phyloP scores from a whole-genome alignment of 2,329 filamentous ascomycete genomes.

The Ceratocystis albifundus region DNA sequence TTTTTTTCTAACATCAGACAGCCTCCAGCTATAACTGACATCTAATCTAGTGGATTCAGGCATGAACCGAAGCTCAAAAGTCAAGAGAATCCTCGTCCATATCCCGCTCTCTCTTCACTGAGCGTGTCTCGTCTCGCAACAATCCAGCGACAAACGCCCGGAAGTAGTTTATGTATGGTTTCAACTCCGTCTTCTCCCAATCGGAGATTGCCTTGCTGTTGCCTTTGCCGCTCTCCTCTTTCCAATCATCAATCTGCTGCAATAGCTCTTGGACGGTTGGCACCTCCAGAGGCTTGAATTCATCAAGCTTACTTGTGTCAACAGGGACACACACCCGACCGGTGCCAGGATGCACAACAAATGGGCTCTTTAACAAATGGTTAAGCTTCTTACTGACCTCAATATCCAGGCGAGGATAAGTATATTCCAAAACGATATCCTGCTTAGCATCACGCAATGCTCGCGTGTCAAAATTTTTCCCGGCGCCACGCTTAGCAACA shows the following conservation, averaged over 20 bases:
- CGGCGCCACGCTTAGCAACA: constrained; percentile 63
- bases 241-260: constrained; percentile 76
- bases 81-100: constrained; percentile 39
- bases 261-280: constrained; percentile 77
- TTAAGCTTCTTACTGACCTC: constrained; percentile 97
- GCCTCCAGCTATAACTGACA: background rate
- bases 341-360: constrained; percentile 90
- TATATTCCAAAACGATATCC: constrained; percentile 93
- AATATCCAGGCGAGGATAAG: constrained; percentile 90
- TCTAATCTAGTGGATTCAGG: background rate
- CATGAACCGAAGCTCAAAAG: constrained; percentile 33
- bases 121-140: constrained; percentile 59
- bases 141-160: constrained; percentile 65
- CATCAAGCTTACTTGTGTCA: constrained; percentile 58
- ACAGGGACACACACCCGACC: constrained; percentile 94
- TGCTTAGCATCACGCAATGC: constrained; percentile 81
- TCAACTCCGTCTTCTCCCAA: constrained; percentile 95
- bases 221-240: constrained; percentile 32
- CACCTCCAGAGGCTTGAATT: constrained; percentile 79
- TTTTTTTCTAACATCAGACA: background rate
- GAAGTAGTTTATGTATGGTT: constrained; percentile 86
- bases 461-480: constrained; percentile 58
- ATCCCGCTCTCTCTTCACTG: constrained; percentile 46
- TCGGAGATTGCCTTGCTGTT: constrained; percentile 48
- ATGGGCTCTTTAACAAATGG: constrained; percentile 93